A percentile compares a stretch with the other conserved stretches of the same genome.
Conservation (phyloP, 495 filamentous ascomycete genomes). For the Umbilicaria muhlenbergii region DNA sequence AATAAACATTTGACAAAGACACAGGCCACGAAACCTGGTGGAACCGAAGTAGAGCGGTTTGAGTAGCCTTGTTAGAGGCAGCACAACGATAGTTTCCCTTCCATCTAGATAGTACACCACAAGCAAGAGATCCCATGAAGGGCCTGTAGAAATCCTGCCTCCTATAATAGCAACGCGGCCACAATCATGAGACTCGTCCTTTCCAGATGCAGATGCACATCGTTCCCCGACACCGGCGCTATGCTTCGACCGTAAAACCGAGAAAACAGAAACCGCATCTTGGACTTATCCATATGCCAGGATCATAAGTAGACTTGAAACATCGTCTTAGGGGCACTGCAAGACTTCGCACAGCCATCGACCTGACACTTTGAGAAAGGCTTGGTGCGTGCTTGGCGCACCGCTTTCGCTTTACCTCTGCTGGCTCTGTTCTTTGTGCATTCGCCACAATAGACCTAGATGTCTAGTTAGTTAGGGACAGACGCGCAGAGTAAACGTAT, state of each 20-base stretch:
- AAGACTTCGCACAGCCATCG: constrained; percentile 26
- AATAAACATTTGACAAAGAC: no score
- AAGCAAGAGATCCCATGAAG: no score
- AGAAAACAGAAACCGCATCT: neutral
- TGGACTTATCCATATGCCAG: neutral
- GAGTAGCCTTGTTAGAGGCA: no score
- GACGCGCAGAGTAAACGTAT: neutral
- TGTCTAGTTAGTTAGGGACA: neutral
- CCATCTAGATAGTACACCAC: no score
- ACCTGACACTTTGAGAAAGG: constrained; percentile 37
- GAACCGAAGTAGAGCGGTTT: no score
- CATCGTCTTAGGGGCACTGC: constrained; percentile 24
- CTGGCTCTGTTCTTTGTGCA: constrained; percentile 38
- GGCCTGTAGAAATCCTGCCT: no score
- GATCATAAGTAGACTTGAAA: constrained; percentile 33
- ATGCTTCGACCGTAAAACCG: neutral
- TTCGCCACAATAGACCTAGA: constrained; percentile 56
- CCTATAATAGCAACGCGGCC: no score
- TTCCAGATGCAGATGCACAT: no score
- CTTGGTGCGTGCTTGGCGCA: constrained; percentile 13
- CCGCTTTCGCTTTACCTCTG: constrained; percentile 16
- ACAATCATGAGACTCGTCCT: no score
- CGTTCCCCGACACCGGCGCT: neutral
- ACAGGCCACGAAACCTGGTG: no score
- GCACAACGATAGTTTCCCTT: no score